Evolutionary conservation across 768 basidiomycete genomes (phyloP), one percentile per base, ranked within the genome.

Genomic region (Candolleomyces aberdarensis): DNA sequence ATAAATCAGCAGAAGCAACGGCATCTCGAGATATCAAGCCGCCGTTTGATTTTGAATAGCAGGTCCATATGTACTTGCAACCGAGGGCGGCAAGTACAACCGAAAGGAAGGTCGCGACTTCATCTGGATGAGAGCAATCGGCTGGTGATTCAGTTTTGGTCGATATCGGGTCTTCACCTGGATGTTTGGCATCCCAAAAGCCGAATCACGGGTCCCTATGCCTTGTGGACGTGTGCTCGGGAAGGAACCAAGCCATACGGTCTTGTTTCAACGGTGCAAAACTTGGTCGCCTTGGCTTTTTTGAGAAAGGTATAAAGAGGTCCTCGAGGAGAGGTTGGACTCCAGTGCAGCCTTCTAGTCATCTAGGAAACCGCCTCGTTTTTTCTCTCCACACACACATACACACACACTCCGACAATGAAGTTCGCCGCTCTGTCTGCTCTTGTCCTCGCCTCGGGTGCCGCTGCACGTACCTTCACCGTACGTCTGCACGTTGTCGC

Each of bases 381-480:
- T 5, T 36, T 5, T 36, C 36, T 36, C 6, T n/a, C n/a, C n/a
- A n/a, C n/a, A n/a, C n/a, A n/a, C 36, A 36, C 36, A 36, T 15
- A 59, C 44, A 32, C 9, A n/a, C 29, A 10, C 31, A 26, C 46
- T 2, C 19, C 19, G 57, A 40, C 48, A 36, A 64, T 64, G 63
- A 64, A 61, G 32, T 54, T 57, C 10, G 32, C 54, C 41, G 29
- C 54, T 31, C 22, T 61, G 20, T 29, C 41, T 15, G 32, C 55
- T 43, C 56, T 65, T 32, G 64, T 55, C 13, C 19, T 62, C 43
- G 43, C 60, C 13, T 40, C 61, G 3, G 53, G 55, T 10, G 64
- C 61, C 17, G 56, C 61, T 14, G 64, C 64, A 47, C 58, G 64
- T 22, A 86, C 82, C 29, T 80, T 89, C 63, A 85, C 81, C 0